Base-by-base conservation (phyloP, 257 asterid species). In the Cruciata laevipes region DNA sequence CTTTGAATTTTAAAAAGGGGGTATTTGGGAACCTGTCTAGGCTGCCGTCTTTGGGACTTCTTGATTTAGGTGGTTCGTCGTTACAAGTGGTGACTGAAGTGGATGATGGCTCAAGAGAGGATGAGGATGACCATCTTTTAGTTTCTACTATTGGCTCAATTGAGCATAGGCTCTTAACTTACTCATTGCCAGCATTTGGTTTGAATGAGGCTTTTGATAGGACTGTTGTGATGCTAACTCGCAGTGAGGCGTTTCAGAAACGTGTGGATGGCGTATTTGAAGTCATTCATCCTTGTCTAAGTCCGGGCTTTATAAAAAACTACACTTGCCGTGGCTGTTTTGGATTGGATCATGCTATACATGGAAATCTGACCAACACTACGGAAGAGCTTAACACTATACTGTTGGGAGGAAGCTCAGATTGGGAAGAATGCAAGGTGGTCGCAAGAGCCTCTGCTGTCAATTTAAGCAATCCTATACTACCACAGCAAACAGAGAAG, bases 11-110 rank as follows among this genome's bases (percentile, higher is more conserved):
- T 67, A 83, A 80, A 74, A 81, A 84, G 90, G 85, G 95, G 30
- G 52, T 79, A 37, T 80, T 88, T 31, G 68, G 76, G 40, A 80
- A 78, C 64, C 55, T 81, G 10, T 77, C 79, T 12, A 81, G 75
- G 73, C 12, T 67, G 5, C 65, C 84, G 61, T 82, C 92, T 4
- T 76, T 88, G 71, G 95, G 96, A 59, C 94, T 90, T 73, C 92
- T 90, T 42, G 97, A 90, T 82, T 79, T 90, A 69, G 97, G 97
- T 57, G 96, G 97, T 62, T 90, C 97, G 0, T 88, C 97, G 2
- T 82, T 90, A 82, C 97, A 90, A 75, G 85, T 90, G 68, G 97
- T 88, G 69, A 80, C 86, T 23, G 90, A 90, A 79, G 82, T 78
- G 17, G 82, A 80, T 66, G 73, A 55, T 65, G 38, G 38, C 38